Base-by-base conservation (phyloP, 139 green algal genomes). In the Picochlorum costavermella region DNA sequence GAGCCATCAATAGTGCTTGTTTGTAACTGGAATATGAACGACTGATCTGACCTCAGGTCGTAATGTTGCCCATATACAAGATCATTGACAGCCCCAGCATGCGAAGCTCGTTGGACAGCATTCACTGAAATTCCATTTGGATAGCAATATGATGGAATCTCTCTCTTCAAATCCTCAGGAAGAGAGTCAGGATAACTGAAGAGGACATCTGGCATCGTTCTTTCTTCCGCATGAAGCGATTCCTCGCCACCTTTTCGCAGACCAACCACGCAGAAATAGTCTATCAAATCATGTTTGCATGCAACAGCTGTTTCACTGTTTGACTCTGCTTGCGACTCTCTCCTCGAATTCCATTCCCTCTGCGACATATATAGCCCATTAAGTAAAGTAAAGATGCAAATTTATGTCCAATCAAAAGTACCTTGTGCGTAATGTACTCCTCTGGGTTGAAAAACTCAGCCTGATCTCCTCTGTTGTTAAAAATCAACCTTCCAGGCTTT, bases 11-110 rank as follows among this genome's bases (percentile, higher is more conserved):
- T 33, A 14, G 76, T 77, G 1, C 67, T 75, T 1, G 81, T 80
- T 79, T 89, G 75, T 45, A 92, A 70, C 51, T 83, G 59, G 63
- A 94, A 92, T 1, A 92, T 74, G 66, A 88, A 94, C 29, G 73
- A 85, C 36, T 75, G 67, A 61, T 78, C 78, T 51, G 86, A 76
- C 5, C 74, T 67, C 11, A 70, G 48, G 49, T 72, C 55, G 59
- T 80, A 76, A 31, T 72, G 71, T 61, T 86, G 75, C 50, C 80
- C 80, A 73, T 85, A 88, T 29, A 93, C 66, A 30, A 95, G 57
- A 48, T 90, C 82, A 51, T 92, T 82, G 51, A 95, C 64, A 2
- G 67, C 66, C 17, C 49, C 75, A 78, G 88, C 80, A 72, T 57
- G 79, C 50, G 86, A 81, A 2, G 73, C 87, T 56, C 85, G 77